phyloP scores from a whole-genome alignment of 169 alveolate species.

The Theileria orientalis region DNA sequence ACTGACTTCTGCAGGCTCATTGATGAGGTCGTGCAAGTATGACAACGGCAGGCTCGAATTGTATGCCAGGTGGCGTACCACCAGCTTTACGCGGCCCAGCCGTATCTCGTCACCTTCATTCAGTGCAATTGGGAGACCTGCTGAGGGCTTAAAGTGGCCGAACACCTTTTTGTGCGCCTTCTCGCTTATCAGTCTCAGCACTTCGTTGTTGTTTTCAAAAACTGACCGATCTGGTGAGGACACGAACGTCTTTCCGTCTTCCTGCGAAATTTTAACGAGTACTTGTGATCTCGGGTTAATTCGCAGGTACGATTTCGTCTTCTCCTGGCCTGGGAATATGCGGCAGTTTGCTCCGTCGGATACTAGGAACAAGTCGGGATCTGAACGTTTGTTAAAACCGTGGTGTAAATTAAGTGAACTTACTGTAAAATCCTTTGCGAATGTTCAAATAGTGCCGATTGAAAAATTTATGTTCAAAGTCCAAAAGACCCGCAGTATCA shows the following conservation, averaged over 20 bases:
- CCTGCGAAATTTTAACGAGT: conserved; percentile 9
- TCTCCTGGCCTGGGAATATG: conserved; percentile 1
- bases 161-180: conserved; percentile 12
- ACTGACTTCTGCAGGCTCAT: neutral
- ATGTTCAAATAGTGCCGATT: conserved; percentile 21
- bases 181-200: conserved; percentile 23
- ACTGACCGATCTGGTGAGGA: conserved; percentile 20
- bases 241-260: conserved; percentile 8
- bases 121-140: conserved; percentile 23
- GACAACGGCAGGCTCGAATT: conserved; percentile 37
- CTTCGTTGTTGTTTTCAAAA: neutral
- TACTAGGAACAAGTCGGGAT: conserved; percentile 6
- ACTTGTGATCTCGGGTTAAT: neutral
- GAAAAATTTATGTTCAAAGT: conserved; percentile 28
- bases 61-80: conserved; percentile 60
- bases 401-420: neutral
- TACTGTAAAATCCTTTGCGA: conserved; percentile 14
- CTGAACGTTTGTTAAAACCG: neutral
- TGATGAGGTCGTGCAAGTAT: conserved; percentile 32
- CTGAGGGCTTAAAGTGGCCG: neutral
- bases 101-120: conserved; percentile 57
- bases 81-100: conserved; percentile 44
- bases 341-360: conserved; percentile 1
- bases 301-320: neutral
- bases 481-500: conserved; percentile 35